Evolutionary conservation across 2,329 filamentous ascomycete genomes (phyloP), one percentile per base, ranked within the genome.

Genomic region (Taxawa tesnikishii): DNA sequence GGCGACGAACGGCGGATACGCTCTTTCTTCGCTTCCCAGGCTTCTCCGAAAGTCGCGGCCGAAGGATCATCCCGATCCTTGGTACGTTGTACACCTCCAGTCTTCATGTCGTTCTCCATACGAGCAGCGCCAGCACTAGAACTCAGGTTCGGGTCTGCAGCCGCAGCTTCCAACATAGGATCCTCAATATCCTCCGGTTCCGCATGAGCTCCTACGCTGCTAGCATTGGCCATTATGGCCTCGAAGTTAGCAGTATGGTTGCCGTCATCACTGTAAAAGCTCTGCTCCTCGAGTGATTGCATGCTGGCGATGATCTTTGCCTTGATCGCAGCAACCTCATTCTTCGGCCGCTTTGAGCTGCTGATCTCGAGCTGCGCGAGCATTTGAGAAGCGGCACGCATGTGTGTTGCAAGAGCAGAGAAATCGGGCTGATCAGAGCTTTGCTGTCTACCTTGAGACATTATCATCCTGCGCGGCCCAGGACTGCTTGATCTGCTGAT

Each of bases 91-190:
- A 90, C 75, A 33, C 83, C 83, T 41, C 81, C 83, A 10, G 83
- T 90, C 61, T 85, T 88, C 54, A 84, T 72, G 51, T 90, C 83
- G 50, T 90, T 90, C 52, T 90, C 83, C 83, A 90, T 90, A 36
- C 83, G 71, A 34, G 82, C 83, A 32, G 79, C 75, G 36, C 83
- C 83, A 7, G 81, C 81, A 36, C 73, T 79, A 10, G 75, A 67
- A 44, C 81, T 82, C 37, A 77, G 65, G 15, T 45, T 49, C 3
- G 50, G 53, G 31, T 58, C 53, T 2, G 60, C 45, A 3, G 48
- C 44, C 3, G 65, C 55, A 4, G 54, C 43, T 3, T 57, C 46
- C 13, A 58, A 25, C 6, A 44, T 55, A 6, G 43, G 38, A 10
- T 70, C 72, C 28, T 76, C 71, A 3, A 76, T 55, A 37, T 73